These are phyloP conservation scores for Backusella liffmaniae DNA, from an alignment of 192 early-diverging fungal species.

Conservation along the genomic window DNA sequence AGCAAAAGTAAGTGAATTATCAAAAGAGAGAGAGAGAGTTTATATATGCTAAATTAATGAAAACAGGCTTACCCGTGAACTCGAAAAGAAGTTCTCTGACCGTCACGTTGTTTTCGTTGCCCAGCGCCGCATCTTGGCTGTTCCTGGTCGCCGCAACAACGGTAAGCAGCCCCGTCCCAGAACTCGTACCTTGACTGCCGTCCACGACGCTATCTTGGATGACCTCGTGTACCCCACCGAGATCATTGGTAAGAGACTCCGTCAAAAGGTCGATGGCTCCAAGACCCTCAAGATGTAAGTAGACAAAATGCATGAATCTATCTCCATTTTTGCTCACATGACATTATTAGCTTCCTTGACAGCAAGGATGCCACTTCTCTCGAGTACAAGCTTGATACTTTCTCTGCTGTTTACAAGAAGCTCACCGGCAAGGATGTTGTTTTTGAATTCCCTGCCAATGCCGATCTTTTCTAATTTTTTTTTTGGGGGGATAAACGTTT, in stretches of 20 bases:
- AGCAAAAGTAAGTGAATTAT: slow-evolving; percentile 58
- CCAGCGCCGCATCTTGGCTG: slow-evolving; percentile 93
- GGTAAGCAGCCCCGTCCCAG: slow-evolving; percentile 92
- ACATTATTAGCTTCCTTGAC: slow-evolving; percentile 66
- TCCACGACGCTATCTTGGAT: slow-evolving; percentile 96
- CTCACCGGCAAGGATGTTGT: slow-evolving; percentile 98
- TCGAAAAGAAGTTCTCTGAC: slow-evolving; percentile 99
- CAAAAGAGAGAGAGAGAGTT: not conserved
- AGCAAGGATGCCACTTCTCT: slow-evolving; percentile 97
- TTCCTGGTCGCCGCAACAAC: slow-evolving; percentile 88
- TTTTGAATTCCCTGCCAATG: slow-evolving; percentile 88
- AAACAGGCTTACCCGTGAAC: slow-evolving; percentile 88
- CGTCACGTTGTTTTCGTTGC: slow-evolving; percentile 93
- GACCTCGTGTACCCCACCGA: slow-evolving; percentile 99
- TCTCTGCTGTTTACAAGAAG: slow-evolving; percentile 92
- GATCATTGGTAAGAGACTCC: slow-evolving; percentile 98
- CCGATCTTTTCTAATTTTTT: slow-evolving; percentile 20
- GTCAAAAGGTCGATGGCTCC: slow-evolving; percentile 93
- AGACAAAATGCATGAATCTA: too few species aligned
- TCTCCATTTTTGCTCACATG: not conserved
- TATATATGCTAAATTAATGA: not conserved
- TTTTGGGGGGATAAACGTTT: not conserved
- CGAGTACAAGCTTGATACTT: slow-evolving; percentile 99
- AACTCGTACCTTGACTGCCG: slow-evolving; percentile 92
- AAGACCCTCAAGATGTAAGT: slow-evolving; percentile 85